phyloP scores from a whole-genome alignment of 352 stramenopile genomes.

The Phytopythium kandeliae region DNA sequence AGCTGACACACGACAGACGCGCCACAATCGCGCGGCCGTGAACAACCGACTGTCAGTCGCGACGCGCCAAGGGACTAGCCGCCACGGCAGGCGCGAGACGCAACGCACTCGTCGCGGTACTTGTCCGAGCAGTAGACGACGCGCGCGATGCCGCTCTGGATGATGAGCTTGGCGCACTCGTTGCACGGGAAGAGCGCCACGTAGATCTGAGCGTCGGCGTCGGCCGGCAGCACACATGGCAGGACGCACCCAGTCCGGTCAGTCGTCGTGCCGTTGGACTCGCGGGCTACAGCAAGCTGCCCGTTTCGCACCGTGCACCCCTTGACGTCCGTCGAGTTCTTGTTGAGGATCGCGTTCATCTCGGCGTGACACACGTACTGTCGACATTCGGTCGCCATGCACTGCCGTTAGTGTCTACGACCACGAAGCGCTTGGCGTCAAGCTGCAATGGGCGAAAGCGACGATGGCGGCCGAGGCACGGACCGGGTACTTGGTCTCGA shows the following conservation, averaged over 20 bases:
- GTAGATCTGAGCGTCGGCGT: slow-evolving; percentile 80
- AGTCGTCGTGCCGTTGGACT: too few species aligned
- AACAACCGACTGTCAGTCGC: too few species aligned
- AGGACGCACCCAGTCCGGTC: too few species aligned
- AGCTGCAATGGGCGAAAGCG: too few species aligned
- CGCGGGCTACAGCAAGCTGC: too few species aligned
- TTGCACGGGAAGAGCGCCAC: slow-evolving; percentile 98
- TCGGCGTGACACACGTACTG: slow-evolving; percentile 98
- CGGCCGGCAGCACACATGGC: too few species aligned
- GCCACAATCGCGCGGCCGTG: too few species aligned
- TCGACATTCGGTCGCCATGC: not conserved
- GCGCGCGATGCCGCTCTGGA: slow-evolving; percentile 94
- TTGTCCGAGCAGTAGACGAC: slow-evolving; percentile 97
- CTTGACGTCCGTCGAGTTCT: slow-evolving; percentile 93
- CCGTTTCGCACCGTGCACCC: slow-evolving; percentile 84
- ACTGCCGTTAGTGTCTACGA: not conserved
- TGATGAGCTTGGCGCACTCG: slow-evolving; percentile 99
- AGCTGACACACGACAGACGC: too few species aligned
- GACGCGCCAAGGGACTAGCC: too few species aligned
- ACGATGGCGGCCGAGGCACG: too few species aligned
- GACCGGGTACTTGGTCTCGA: slow-evolving; percentile 96
- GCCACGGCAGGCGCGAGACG: too few species aligned
- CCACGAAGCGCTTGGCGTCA: too few species aligned
- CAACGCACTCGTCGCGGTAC: slow-evolving; percentile 83
- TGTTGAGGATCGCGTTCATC: slow-evolving; percentile 99